Percentiles rank a stretch among this genome's conserved stretches.
These are phyloP conservation scores for Aspergillus carbonarius DNA, from an alignment of 2,329 filamentous ascomycete genomes.

Conservation along the genomic window DNA sequence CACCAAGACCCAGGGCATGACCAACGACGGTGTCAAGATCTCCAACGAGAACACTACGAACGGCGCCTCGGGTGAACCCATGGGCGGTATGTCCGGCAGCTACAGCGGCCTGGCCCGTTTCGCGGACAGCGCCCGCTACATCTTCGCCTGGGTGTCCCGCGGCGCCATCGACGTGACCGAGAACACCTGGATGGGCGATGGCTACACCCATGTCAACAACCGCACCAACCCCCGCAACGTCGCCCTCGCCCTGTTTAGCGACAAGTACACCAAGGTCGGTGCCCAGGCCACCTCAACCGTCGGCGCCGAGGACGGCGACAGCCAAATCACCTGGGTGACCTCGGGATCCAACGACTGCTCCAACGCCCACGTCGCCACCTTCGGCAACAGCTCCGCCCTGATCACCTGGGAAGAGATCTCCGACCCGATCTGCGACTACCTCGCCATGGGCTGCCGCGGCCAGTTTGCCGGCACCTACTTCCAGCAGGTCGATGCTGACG, in stretches of 20 bases:
- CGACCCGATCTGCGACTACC: conserved; percentile 54
- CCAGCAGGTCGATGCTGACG: conserved; percentile 56
- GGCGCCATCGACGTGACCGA: conserved; percentile 55
- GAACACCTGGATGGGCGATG: conserved; percentile 59
- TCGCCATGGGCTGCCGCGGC: conserved; percentile 62
- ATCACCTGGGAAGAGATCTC: conserved; percentile 63
- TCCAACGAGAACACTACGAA: conserved; percentile 64
- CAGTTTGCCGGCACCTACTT: conserved; percentile 59
- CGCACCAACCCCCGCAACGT: conserved; percentile 61
- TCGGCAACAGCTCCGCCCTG: conserved; percentile 54
- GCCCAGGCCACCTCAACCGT: conserved; percentile 56
- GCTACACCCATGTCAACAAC: conserved; percentile 54
- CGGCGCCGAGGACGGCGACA: conserved; percentile 55
- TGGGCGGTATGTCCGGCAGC: conserved; percentile 64
- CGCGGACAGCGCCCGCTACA: conserved; percentile 52
- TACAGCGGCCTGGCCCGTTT: conserved; percentile 60
- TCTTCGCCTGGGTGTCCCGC: conserved; percentile 63
- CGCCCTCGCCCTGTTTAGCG: conserved; percentile 56
- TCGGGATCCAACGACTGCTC: conserved; percentile 53
- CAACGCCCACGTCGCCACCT: conserved; percentile 59
- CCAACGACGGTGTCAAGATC: conserved; percentile 53
- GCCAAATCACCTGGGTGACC: conserved; percentile 62
- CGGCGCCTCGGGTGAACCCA: conserved; percentile 57
- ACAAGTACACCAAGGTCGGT: conserved; percentile 59
- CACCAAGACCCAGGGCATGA: conserved; percentile 59